Percentiles rank a stretch among this genome's conserved stretches.
These are phyloP conservation scores for Globisporangium rhizosaccharum DNA, from an alignment of 352 stramenopile genomes.

Conservation along the genomic window DNA sequence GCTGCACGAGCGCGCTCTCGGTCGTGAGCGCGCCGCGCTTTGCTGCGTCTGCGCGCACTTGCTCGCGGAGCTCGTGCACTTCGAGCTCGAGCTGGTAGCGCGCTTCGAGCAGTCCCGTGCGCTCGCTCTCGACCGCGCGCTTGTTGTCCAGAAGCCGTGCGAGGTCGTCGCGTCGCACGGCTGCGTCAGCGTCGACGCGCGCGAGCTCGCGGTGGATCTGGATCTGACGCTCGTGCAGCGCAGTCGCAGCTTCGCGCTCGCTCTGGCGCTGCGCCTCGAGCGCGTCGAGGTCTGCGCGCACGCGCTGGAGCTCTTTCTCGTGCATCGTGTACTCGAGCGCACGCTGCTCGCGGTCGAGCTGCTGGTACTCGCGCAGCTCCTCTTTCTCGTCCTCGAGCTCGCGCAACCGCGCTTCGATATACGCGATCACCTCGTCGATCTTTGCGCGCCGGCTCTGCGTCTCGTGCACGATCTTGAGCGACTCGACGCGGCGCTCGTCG, in stretches of 20 bases:
- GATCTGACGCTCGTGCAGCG: conserved; percentile 70
- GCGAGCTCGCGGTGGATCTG: conserved; percentile 45
- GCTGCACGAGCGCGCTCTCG: conserved; percentile 46
- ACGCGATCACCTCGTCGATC: conserved; percentile 94
- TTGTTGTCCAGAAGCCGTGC: conserved; percentile 41
- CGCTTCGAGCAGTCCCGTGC: conserved; percentile 69
- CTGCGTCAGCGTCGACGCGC: conserved; percentile 38
- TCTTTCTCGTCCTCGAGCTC: conserved; percentile 99
- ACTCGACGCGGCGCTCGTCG: conserved; percentile 96
- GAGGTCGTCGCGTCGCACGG: conserved; percentile 45
- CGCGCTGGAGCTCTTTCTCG: conserved; percentile 79
- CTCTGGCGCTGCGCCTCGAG: conserved; percentile 64
- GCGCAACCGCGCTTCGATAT: conserved; percentile 91
- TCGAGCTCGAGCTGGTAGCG: conserved; percentile 81
- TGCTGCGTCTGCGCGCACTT: conserved; percentile 36
- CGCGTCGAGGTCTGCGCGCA: conserved; percentile 51
- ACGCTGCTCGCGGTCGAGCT: conserved; percentile 92
- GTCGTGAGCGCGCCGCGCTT: conserved; percentile 43
- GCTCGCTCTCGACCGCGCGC: conserved; percentile 58
- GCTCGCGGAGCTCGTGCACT: conserved; percentile 66
- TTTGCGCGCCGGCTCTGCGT: conserved; percentile 93
- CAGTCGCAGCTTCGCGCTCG: conserved; percentile 38
- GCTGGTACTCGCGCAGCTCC: conserved; percentile 93
- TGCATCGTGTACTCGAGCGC: conserved; percentile 97
- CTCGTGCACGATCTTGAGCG: conserved; percentile 96